A percentile compares a stretch with the other conserved stretches of the same genome.
Evolutionary conservation across 2,329 filamentous ascomycete species (phyloP).

Genomic region (Colletotrichum lentis): DNA sequence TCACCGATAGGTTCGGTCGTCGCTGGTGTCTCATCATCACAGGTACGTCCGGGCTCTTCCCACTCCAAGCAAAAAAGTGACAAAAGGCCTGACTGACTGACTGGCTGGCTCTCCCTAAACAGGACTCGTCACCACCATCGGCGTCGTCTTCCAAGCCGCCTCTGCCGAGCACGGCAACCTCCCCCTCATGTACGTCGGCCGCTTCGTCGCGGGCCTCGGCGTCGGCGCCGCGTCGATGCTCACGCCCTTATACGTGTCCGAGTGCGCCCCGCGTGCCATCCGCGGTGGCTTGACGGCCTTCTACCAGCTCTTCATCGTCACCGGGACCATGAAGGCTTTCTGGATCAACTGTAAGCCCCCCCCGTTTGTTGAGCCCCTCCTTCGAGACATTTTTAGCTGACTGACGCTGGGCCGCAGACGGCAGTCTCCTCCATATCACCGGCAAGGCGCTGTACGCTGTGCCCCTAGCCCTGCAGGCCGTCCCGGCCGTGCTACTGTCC

Average conservation of each 20-base stretch:
- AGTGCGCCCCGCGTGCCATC: slow-evolving; percentile 61
- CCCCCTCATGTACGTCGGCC: slow-evolving; percentile 68
- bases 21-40: slow-evolving; percentile 63
- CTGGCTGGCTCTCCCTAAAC: background rate
- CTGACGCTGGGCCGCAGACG: slow-evolving; percentile 43
- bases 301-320: slow-evolving; percentile 60
- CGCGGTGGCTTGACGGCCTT: slow-evolving; percentile 60
- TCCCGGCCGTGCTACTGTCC: slow-evolving; percentile 65
- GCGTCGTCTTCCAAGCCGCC: slow-evolving; percentile 70
- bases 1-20: slow-evolving; percentile 65
- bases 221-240: slow-evolving; percentile 59
- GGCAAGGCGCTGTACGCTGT: slow-evolving; percentile 64
- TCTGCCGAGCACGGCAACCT: slow-evolving; percentile 49
- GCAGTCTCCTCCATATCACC: slow-evolving; percentile 55
- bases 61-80: background rate
- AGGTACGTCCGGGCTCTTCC: background rate
- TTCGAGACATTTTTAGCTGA: too few relatives aligned
- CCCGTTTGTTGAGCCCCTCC: too few relatives aligned
- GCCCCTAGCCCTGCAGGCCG: slow-evolving; percentile 69
- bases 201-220: slow-evolving; percentile 61
- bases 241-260: slow-evolving; percentile 57
- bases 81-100: background rate
- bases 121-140: slow-evolving; percentile 65
- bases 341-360: slow-evolving; percentile 43
- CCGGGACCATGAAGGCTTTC: slow-evolving; percentile 54